phyloP scores from a whole-genome alignment of 2,329 filamentous ascomycete species.

The Amauroascus niger region DNA sequence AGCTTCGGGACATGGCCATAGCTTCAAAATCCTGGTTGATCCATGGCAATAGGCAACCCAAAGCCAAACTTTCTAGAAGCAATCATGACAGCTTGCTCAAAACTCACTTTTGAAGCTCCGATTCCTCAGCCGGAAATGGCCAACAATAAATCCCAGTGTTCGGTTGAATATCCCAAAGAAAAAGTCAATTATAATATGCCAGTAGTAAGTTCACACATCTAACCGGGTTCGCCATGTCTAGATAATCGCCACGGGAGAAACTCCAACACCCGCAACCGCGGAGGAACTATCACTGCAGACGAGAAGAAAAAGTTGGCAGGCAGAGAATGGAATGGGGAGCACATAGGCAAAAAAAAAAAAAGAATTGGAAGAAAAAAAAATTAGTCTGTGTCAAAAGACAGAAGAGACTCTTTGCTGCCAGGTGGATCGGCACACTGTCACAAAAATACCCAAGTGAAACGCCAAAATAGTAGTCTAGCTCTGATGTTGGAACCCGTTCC shows the following conservation, averaged over 20 bases:
- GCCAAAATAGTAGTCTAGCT: constrained; percentile 5
- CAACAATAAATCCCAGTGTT: not conserved
- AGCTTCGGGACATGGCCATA: too few species aligned
- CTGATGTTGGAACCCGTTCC: constrained; percentile 1
- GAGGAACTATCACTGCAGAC: not conserved
- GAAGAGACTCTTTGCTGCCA: not conserved
- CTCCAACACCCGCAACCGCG: not conserved
- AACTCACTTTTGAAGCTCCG: too few species aligned
- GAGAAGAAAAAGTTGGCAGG: not conserved
- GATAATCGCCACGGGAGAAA: not conserved
- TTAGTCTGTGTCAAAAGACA: not conserved
- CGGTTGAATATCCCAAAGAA: not conserved
- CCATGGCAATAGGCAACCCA: not conserved
- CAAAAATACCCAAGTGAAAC: constrained; percentile 6
- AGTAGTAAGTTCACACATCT: constrained; percentile 2
- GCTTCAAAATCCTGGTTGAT: too few species aligned
- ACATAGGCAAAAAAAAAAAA: constrained; percentile 1
- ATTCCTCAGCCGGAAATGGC: not conserved
- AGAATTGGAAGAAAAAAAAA: constrained; percentile 7
- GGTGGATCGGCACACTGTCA: not conserved
- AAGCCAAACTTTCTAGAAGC: too few species aligned
- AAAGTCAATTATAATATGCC: not conserved
- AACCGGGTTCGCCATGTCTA: constrained; percentile 6
- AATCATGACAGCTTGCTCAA: too few species aligned
- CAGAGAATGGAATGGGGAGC: constrained; percentile 1